Percentiles rank a stretch among this genome's conserved stretches.
phyloP scores from a whole-genome alignment of 345 rosid species.

The Litchi chinensis region DNA sequence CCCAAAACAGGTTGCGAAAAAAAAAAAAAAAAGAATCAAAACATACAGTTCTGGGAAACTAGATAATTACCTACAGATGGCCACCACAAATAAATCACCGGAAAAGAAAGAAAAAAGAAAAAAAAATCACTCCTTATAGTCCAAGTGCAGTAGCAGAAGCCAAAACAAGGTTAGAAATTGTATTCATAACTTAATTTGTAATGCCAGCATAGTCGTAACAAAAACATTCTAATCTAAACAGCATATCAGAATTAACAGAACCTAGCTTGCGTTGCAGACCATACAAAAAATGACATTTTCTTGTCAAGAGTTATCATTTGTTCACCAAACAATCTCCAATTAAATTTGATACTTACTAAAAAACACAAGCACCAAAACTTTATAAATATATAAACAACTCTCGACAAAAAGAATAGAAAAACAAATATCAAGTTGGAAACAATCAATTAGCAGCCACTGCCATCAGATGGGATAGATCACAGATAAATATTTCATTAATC shows the following conservation, averaged over 20 bases:
- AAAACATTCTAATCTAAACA: neutral
- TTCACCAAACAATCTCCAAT: neutral
- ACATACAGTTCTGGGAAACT: neutral
- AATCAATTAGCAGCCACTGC: constrained; percentile 7
- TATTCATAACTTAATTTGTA: neutral
- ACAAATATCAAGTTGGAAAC: neutral
- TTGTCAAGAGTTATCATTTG: neutral
- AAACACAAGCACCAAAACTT: neutral
- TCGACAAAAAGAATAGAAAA: neutral
- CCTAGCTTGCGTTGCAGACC: neutral
- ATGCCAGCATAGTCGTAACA: neutral
- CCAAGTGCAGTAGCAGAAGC: neutral
- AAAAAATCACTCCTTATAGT: neutral
- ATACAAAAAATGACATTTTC: neutral
- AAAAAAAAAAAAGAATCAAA: neutral
- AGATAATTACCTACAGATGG: neutral
- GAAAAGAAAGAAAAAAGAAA: neutral
- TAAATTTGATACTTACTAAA: neutral
- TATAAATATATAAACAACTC: neutral
- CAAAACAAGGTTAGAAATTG: neutral
- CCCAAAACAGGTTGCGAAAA: neutral
- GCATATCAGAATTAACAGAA: neutral
- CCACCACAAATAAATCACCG: neutral
- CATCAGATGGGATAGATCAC: constrained; percentile 20
- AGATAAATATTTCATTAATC: constrained; percentile 11